Evolutionary conservation across 805 yeast genomes (phyloP).

Genomic region (Candida ulmi): DNA sequence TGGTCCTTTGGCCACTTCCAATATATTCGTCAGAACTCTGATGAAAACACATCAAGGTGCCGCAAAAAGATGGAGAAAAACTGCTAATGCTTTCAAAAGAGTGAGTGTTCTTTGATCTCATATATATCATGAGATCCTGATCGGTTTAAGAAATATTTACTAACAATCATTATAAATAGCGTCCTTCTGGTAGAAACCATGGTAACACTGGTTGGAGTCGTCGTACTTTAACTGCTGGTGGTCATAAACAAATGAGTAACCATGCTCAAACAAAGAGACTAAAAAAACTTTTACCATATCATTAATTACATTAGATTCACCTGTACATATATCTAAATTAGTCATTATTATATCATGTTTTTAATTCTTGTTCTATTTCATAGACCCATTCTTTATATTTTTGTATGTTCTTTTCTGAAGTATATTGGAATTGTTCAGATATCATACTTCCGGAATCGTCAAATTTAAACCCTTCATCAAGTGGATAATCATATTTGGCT

Average conservation of each 20-base stretch:
- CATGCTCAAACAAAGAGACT: slow-evolving; percentile 54
- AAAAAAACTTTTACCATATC: slow-evolving; percentile 40
- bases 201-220: slow-evolving; percentile 88
- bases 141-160: too few relatives aligned
- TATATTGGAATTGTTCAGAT: slow-evolving; percentile 25
- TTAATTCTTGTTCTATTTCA: neutral
- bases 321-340: too few relatives aligned
- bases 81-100: slow-evolving; percentile 60
- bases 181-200: slow-evolving; percentile 82
- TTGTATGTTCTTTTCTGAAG: slow-evolving; percentile 25
- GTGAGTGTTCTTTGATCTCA: slow-evolving; percentile 18
- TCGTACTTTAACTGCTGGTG: slow-evolving; percentile 50
- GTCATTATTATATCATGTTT: neutral
- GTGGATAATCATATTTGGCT: slow-evolving; percentile 30
- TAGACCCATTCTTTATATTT: slow-evolving; percentile 9
- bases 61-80: slow-evolving; percentile 79
- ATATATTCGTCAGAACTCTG: slow-evolving; percentile 25
- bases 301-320: too few relatives aligned
- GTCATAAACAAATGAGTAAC: slow-evolving; percentile 53
- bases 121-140: too few relatives aligned
- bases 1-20: neutral
- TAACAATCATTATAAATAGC: slow-evolving; percentile 28
- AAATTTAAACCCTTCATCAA: slow-evolving; percentile 20
- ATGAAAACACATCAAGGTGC: slow-evolving; percentile 85
- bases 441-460: slow-evolving; percentile 30